These are phyloP conservation scores for Ganoderma multipileum DNA, from an alignment of 1,284 basidiomycete species.

Conservation along the genomic window DNA sequence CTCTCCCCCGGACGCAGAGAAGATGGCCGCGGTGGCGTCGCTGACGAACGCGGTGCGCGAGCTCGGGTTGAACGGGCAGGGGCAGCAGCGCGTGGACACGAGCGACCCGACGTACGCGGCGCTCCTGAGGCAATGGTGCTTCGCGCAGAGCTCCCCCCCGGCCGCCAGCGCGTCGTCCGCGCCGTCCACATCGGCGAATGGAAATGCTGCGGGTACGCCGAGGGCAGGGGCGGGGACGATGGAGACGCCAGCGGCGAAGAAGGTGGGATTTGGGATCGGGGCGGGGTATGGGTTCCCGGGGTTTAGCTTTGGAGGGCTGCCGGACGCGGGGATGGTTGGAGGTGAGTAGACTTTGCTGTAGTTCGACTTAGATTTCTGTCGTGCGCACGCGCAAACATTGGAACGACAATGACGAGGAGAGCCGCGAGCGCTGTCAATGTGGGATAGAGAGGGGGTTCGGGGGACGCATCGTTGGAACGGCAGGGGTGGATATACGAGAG, in stretches of 20 bases:
- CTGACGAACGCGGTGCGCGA: slow-evolving; percentile 27
- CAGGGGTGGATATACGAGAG: slow-evolving; percentile 11
- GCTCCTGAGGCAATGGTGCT: slow-evolving; percentile 74
- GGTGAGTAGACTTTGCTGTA: slow-evolving; percentile 28
- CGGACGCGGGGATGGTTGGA: slow-evolving; percentile 36
- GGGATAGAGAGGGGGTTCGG: slow-evolving; percentile 1
- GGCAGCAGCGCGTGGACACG: slow-evolving; percentile 29
- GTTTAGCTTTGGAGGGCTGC: slow-evolving; percentile 33
- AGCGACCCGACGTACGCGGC: slow-evolving; percentile 60
- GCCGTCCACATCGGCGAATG: slow-evolving; percentile 9
- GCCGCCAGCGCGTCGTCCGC: slow-evolving; percentile 15
- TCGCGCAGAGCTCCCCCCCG: slow-evolving; percentile 52
- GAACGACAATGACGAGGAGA: neutral
- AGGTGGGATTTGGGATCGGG: slow-evolving; percentile 27
- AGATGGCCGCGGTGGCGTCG: slow-evolving; percentile 22
- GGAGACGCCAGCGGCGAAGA: slow-evolving; percentile 21
- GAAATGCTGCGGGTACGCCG: slow-evolving; percentile 11
- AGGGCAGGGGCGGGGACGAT: slow-evolving; percentile 14
- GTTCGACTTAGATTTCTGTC: neutral
- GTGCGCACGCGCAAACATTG: neutral
- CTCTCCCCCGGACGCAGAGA: slow-evolving; percentile 9
- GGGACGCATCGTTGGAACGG: neutral
- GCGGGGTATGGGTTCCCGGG: slow-evolving; percentile 34
- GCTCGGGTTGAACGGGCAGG: slow-evolving; percentile 21
- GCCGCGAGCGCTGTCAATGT: neutral